Conservation (phyloP, 2,329 filamentous ascomycete genomes). For the Exophiala sp. region DNA sequence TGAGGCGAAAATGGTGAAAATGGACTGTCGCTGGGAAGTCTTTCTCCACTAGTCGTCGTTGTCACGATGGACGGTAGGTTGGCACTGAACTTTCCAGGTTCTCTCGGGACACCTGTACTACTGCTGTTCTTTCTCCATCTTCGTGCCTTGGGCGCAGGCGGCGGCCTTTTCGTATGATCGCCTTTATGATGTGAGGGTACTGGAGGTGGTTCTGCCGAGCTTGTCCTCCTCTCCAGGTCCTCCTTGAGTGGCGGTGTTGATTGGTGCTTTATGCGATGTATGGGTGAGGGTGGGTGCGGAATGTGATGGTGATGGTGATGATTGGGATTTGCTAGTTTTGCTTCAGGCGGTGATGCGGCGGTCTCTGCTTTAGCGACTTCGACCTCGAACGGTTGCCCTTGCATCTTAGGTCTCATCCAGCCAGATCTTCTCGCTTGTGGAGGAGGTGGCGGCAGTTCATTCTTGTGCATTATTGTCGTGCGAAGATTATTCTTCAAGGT, state of each 20-base stretch:
- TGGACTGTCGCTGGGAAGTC: slow-evolving; percentile 9
- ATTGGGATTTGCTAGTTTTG: background rate
- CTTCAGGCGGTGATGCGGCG: background rate
- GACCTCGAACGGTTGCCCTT: slow-evolving; percentile 12
- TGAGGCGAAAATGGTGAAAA: slow-evolving; percentile 25
- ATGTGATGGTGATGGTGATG: slow-evolving; percentile 7
- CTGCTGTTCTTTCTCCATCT: slow-evolving; percentile 37
- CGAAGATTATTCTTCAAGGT: slow-evolving; percentile 27
- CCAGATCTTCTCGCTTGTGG: slow-evolving; percentile 31
- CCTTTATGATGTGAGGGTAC: slow-evolving; percentile 16
- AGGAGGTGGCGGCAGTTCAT: slow-evolving; percentile 27
- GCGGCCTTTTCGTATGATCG: slow-evolving; percentile 25
- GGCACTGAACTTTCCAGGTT: slow-evolving; percentile 26
- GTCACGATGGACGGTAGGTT: slow-evolving; percentile 26
- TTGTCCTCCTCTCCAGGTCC: background rate
- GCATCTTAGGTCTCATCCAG: slow-evolving; percentile 16
- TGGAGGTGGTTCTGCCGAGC: slow-evolving; percentile 8
- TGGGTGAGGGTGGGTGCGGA: slow-evolving; percentile 1
- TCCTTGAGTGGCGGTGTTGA: slow-evolving; percentile 1
- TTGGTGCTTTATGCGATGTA: background rate
- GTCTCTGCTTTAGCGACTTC: slow-evolving; percentile 14
- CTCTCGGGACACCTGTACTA: slow-evolving; percentile 24
- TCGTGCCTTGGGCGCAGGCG: slow-evolving; percentile 38
- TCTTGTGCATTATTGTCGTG: slow-evolving; percentile 24
- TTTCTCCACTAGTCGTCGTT: slow-evolving; percentile 17